These are phyloP conservation scores for Chrysoporthe puriensis DNA, from an alignment of 2,329 filamentous ascomycete genomes.

Conservation along the genomic window DNA sequence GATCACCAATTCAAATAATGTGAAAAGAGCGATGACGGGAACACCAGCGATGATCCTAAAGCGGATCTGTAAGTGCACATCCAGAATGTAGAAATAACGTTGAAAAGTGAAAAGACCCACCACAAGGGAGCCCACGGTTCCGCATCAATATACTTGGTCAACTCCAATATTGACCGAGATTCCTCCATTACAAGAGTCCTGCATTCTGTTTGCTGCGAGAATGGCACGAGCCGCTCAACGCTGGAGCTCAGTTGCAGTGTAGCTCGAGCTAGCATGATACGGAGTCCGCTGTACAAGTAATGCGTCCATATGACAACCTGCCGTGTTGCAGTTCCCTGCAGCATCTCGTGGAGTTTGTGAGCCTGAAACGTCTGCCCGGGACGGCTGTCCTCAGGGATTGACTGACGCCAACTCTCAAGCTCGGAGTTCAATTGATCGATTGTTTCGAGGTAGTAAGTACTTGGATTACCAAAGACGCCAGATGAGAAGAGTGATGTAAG, in stretches of 20 bases:
- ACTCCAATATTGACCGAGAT: constrained; percentile 36
- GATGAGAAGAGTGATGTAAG: constrained; percentile 38
- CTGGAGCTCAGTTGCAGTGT: constrained; percentile 31
- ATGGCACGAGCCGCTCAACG: constrained; percentile 18
- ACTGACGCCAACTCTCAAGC: constrained; percentile 36
- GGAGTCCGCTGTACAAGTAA: constrained; percentile 37
- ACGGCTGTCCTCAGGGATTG: constrained; percentile 33
- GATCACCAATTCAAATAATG: constrained; percentile 47
- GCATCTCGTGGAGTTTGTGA: constrained; percentile 19
- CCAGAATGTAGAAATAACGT: not conserved
- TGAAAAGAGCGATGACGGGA: constrained; percentile 43
- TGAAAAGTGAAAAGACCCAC: constrained; percentile 22
- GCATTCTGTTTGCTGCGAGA: constrained; percentile 26
- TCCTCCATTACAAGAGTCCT: constrained; percentile 32
- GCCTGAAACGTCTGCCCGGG: constrained; percentile 28
- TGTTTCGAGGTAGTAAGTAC: constrained; percentile 33
- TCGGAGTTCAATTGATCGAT: constrained; percentile 36
- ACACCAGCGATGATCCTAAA: constrained; percentile 40
- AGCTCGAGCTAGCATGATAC: constrained; percentile 35
- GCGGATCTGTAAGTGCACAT: not conserved
- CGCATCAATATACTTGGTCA: constrained; percentile 37
- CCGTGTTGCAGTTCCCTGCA: constrained; percentile 23
- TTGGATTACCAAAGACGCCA: constrained; percentile 34
- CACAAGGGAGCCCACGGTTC: constrained; percentile 37
- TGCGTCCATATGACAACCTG: constrained; percentile 31